Evolutionary conservation across 1,284 basidiomycete genomes (phyloP), one percentile per base, ranked within the genome.

Genomic region (Apiotrichum gamsii): DNA sequence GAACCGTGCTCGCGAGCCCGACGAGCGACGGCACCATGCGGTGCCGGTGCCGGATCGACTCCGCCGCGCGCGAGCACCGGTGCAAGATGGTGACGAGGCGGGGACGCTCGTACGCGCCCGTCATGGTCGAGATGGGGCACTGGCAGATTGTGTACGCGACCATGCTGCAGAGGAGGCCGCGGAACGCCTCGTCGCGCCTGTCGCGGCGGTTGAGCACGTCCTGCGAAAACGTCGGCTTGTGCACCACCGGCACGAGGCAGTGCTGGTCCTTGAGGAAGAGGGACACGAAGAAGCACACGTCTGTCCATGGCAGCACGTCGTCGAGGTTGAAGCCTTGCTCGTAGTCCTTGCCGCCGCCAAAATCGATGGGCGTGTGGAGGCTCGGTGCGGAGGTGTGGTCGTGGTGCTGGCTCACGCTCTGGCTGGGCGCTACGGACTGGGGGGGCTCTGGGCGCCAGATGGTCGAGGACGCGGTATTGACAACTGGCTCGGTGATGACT

Each of bases 211-310:
- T 43, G 20, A 62, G 39, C 19, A 62, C 52, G 38, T 62, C 57
- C 42, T 56, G 54, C 5, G 52, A 52, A 34, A 64, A 62, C 5
- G 56, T 60, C 30, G 61, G 61, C 31, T 52, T 50, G 39, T 64
- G 61, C 4, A 65, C 51, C 0, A 65, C 43, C n/a, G 63, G 63
- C 21, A 59, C 55, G 20, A 65, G 44, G 11, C 52, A 55, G 40
- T 64, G 62, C 31, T 65, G 60, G 38, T 61, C 51, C 30, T 47
- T 48, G 28, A 64, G 54, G 41, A 49, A 56, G 5, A 64, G 55
- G 18, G 48, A 50, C 25, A 64, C 18, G 46, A 62, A 64, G 55
- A 57, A 59, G 19, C 51, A 54, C 25, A 59, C 52, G 40, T 62
- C 59, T 4, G 42, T 25, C 59, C 59, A 65, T 0, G 54, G 43